Evolutionary conservation across 768 basidiomycete genomes (phyloP), one percentile per base, ranked within the genome.

Genomic region (Termitomyces sp.): DNA sequence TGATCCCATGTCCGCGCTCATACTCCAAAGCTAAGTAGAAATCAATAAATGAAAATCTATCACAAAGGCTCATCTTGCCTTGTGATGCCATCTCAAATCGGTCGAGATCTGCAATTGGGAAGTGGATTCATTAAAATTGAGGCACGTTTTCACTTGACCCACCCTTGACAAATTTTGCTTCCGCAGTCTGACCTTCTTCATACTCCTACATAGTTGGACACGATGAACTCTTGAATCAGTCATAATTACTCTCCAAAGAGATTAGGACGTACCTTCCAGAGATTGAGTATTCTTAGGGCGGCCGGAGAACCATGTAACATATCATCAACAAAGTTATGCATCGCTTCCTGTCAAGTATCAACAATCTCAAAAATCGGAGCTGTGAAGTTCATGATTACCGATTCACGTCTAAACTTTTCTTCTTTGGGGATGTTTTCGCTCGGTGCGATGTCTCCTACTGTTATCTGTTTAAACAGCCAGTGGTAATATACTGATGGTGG

Each of bases 401-500:
- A 76, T 76, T 96, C 94, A 13, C 92, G 77, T 9, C 81, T 75
- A 41, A 77, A 79, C 72, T 99, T 99, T 67, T 92, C 88, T 2
- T 78, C 77, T 64, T 92, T 90, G 0, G 89, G 71, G 15, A 99
- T 87, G 0, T 90, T 88, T 68, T 98, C 94, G 22, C 85, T 79
- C 0, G 96, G 96, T 0, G 94, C 81, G 58, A 98, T 98, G 67
- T 98, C 96, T 5, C 96, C 96, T 5, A 98, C 96, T 86, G 66
- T 49, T 5, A 20, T 24, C 36, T 28, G 26, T 41, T 20, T 41
- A 29, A 13, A 4, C 26, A 41, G n/a, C 18, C 37, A 51, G 26
- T 39, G 18, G 16, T 28, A 8, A 28, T 51, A 10, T 15, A 41
- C 8, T 5, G 41, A 10, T 29, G 26, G 5, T 2, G 8, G 16